Evolutionary conservation across 306 rosid genomes (phyloP), one percentile per base, ranked within the genome.

Genomic region (Prunus kanzakura): DNA sequence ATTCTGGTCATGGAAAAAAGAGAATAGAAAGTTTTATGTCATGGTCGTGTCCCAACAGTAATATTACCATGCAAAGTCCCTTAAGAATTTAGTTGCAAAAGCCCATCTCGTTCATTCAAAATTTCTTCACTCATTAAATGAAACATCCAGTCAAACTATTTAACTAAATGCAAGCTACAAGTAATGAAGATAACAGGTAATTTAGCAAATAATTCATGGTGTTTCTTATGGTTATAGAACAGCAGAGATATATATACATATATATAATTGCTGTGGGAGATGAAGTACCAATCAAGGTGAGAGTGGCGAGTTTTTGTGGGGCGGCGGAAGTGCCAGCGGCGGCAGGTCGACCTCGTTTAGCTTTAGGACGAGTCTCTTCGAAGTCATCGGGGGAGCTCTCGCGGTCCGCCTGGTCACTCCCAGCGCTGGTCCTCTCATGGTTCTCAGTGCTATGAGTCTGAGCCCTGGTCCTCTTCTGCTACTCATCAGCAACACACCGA

Each of bases 301-400:
- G 90, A 73, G 74, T 85, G 62, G 83, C 61, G 72, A 65, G 69
- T 14, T 84, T 78, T 56, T 63, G 71, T 29, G 85, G 62, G 20
- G 69, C 67, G 41, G 79, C 82, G 2, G 92, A 75, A 74, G 91
- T 62, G 79, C 86, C 91, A 76, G 81, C 91, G n/a, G 54, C 8
- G 25, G 61, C 8, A 74, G 82, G 72, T 74, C 96, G 97, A 74
- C 16, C 38, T 13, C 98, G 95, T 86, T 92, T 95, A 19, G 88
- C 45, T 80, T 65, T 85, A 3, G 81, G 80, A 71, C 82, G 96
- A 20, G 86, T 15, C 70, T 88, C 95, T 30, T 86, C 91, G 52
- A 76, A 84, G 67, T 88, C 91, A 11, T 91, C 97, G 0, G 93
- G 97, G 6, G 98, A 95, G 60, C 96, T 88, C 83, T 92, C 95